Base-by-base conservation (phyloP, 306 rosid genomes). In the Medicago arabica region DNA sequence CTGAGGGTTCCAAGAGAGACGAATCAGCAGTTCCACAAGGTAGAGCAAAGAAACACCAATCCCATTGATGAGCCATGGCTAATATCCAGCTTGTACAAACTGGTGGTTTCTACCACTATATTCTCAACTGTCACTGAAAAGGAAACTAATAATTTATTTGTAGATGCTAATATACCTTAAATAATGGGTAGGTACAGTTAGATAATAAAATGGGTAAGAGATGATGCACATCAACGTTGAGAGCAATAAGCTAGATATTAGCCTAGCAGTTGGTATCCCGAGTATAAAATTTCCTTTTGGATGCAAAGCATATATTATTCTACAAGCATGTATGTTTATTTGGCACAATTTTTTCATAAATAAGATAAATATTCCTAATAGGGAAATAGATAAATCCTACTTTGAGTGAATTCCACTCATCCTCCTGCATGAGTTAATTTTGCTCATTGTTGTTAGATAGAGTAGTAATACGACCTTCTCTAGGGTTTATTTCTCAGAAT, bases 21-120 rank as follows among this genome's bases (percentile, higher is more conserved):
- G 98, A 95, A 36, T 76, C 88, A 47, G 71, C 92, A 67, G 81
- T 83, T 51, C 60, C 90, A 68, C 94, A 89, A 84, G 97, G 96
- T 82, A 89, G 98, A 73, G 98, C 98, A 18, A 95, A 89, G 88
- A 95, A 95, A 84, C 97, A 95, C 81, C 98, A 95, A 78, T 89
- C 97, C 44, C 98, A 92, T 84, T 90, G 92, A 90, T 65, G 78
- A 72, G 60, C 76, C 82, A 43, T 68, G 54, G 41, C 69, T 81
- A 58, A 43, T 69, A 79, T 50, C 78, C 70, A 67, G 80, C 69
- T 51, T 68, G 78, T 69, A 79, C 72, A 81, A 62, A 75, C 31
- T 54, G 75, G 41, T 72, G 62, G 67, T 61, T 80, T 61, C 82
- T 72, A 54, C 70, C 47, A 28, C 13, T 62, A 28, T 72, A 58